phyloP scores from a whole-genome alignment of 495 filamentous ascomycete genomes.

The Xylaria palmicola region DNA sequence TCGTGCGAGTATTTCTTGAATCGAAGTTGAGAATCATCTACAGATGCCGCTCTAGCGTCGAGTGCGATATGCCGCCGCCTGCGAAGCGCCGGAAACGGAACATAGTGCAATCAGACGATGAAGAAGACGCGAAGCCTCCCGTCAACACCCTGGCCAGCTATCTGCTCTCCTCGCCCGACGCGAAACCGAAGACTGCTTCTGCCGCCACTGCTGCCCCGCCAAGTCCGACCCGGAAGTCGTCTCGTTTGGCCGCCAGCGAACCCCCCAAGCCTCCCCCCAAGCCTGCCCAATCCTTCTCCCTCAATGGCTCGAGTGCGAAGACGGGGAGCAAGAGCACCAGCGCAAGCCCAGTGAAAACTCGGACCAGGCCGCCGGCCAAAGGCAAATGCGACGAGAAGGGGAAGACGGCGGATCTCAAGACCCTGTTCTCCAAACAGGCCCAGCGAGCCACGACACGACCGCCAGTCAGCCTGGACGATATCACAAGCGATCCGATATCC shows the following conservation, averaged over 20 bases:
- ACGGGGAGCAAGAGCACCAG: slow-evolving; percentile 42
- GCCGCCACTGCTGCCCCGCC: slow-evolving; percentile 24
- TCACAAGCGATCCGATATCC: slow-evolving; percentile 51
- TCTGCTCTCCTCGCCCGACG: slow-evolving; percentile 42
- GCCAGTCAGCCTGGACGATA: slow-evolving; percentile 41
- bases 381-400: slow-evolving; percentile 40
- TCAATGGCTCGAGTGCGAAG: slow-evolving; percentile 14
- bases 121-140: slow-evolving; percentile 28
- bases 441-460: slow-evolving; percentile 35
- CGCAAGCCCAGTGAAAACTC: slow-evolving; percentile 53
- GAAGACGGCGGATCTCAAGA: slow-evolving; percentile 47
- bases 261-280: slow-evolving; percentile 19
- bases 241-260: slow-evolving; percentile 24
- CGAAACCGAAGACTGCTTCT: slow-evolving; percentile 22
- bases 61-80: slow-evolving; percentile 49
- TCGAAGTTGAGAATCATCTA: slow-evolving; percentile 1
- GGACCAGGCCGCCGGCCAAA: slow-evolving; percentile 24
- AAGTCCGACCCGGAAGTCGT: slow-evolving; percentile 35
- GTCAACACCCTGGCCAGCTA: slow-evolving; percentile 44
- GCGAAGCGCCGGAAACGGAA: slow-evolving; percentile 54
- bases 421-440: slow-evolving; percentile 55
- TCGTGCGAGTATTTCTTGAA: slow-evolving; percentile 11
- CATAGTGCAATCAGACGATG: slow-evolving; percentile 38
- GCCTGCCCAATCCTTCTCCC: slow-evolving; percentile 11
- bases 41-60: slow-evolving; percentile 24